A percentile compares a stretch with the other conserved stretches of the same genome.
phyloP scores from a whole-genome alignment of 148 eudicot species.

The Selenicereus undatus region DNA sequence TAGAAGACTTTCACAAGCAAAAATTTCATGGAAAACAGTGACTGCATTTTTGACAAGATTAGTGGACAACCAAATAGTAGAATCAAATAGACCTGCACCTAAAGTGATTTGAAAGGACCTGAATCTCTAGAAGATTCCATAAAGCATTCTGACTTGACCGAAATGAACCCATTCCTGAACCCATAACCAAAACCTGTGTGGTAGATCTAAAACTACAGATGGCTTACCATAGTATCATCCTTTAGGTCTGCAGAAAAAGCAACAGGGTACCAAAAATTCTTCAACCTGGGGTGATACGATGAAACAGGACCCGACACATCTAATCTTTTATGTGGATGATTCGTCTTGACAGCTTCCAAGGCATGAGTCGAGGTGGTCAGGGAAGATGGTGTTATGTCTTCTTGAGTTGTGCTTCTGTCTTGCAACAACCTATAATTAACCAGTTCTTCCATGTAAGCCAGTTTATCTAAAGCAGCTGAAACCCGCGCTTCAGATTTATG shows the following conservation, averaged over 20 bases:
- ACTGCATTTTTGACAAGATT: too few species aligned
- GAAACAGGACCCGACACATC: slow-evolving; percentile 84
- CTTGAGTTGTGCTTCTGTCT: slow-evolving; percentile 44
- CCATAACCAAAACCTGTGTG: too few species aligned
- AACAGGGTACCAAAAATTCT: slow-evolving; percentile 91
- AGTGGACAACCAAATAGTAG: too few species aligned
- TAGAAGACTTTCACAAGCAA: slow-evolving; percentile 1
- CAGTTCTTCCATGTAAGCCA: slow-evolving; percentile 85
- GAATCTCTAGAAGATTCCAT: neutral
- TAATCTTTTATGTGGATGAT: slow-evolving; percentile 41
- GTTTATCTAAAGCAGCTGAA: slow-evolving; percentile 72
- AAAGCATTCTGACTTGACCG: too few species aligned
- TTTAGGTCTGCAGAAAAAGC: slow-evolving; percentile 82
- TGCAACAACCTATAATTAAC: slow-evolving; percentile 75
- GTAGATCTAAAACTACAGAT: neutral
- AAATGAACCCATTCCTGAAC: too few species aligned
- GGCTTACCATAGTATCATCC: slow-evolving; percentile 79
- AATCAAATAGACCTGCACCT: too few species aligned
- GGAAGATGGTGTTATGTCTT: slow-evolving; percentile 32
- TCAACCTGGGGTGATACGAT: slow-evolving; percentile 59
- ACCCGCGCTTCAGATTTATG: slow-evolving; percentile 93
- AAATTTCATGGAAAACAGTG: neutral
- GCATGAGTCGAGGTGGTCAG: slow-evolving; percentile 49
- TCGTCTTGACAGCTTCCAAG: slow-evolving; percentile 36
- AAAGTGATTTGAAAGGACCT: neutral